Conservation (phyloP, 2,329 filamentous ascomycete species). For the Fusarium bactridioides region DNA sequence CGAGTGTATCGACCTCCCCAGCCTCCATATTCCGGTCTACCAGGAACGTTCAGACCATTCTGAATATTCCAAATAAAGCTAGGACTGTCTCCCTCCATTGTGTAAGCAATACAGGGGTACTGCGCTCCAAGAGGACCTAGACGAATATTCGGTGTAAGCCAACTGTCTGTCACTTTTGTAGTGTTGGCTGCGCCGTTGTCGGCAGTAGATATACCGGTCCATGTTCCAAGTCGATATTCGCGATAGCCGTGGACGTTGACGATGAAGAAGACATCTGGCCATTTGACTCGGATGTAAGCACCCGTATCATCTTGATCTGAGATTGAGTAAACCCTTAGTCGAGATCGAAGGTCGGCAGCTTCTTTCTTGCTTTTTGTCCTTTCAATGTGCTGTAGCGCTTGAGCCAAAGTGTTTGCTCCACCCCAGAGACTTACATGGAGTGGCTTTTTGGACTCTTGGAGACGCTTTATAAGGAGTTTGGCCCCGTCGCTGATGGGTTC, state of each 20-base stretch:
- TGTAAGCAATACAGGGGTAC: not conserved
- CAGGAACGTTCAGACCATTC: conserved; percentile 5
- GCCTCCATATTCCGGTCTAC: not conserved
- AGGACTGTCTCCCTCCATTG: conserved; percentile 5
- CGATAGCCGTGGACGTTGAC: not conserved
- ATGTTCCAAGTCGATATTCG: not conserved
- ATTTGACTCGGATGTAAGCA: not conserved
- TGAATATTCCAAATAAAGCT: conserved; percentile 5
- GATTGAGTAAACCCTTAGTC: conserved; percentile 8
- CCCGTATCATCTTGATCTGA: conserved; percentile 11
- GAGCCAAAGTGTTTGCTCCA: not conserved
- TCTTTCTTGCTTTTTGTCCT: not conserved
- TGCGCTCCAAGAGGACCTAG: not conserved
- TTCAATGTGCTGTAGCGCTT: not conserved
- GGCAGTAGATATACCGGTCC: not conserved
- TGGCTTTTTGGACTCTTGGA: not conserved
- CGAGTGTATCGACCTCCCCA: conserved; percentile 14
- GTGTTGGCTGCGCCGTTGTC: not conserved
- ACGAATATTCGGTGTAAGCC: conserved; percentile 10
- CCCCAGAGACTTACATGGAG: conserved; percentile 6
- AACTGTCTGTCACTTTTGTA: not conserved
- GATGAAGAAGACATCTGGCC: conserved; percentile 10
- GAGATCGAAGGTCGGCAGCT: not conserved
- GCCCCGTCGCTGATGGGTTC: not conserved
- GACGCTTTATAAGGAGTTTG: not conserved